Evolutionary conservation across 2,329 filamentous ascomycete species (phyloP).

Genomic region (Fusarium torulosum): DNA sequence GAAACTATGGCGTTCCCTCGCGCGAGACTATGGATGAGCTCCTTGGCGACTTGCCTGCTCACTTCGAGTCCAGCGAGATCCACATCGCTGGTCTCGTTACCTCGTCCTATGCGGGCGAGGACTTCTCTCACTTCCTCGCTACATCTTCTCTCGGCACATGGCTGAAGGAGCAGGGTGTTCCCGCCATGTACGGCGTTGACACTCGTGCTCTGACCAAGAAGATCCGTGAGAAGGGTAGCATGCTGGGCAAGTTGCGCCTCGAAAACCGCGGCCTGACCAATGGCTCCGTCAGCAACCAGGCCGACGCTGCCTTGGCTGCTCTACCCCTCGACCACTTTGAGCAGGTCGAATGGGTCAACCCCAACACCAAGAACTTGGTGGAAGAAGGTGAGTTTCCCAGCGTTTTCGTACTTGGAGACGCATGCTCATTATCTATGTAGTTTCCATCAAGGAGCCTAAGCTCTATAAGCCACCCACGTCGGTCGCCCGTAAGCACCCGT

Average conservation of each 20-base stretch:
- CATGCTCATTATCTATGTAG: slow-evolving; percentile 67
- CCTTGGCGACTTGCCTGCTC: slow-evolving; percentile 84
- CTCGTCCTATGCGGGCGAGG: slow-evolving; percentile 92
- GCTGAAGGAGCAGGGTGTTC: slow-evolving; percentile 95
- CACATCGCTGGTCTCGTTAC: slow-evolving; percentile 93
- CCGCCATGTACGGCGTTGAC: slow-evolving; percentile 95
- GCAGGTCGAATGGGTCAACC: slow-evolving; percentile 87
- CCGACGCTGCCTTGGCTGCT: slow-evolving; percentile 39
- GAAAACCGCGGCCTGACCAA: slow-evolving; percentile 65
- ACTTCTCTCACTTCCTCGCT: slow-evolving; percentile 95
- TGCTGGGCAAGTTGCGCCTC: slow-evolving; percentile 90
- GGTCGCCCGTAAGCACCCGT: slow-evolving; percentile 84
- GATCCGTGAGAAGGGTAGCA: slow-evolving; percentile 93
- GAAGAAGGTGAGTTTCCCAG: slow-evolving; percentile 80
- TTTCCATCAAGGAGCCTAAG: slow-evolving; percentile 88
- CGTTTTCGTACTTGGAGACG: slow-evolving; percentile 33
- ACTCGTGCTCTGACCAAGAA: slow-evolving; percentile 94
- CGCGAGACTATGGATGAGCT: slow-evolving; percentile 87
- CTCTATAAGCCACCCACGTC: slow-evolving; percentile 82
- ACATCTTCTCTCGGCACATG: slow-evolving; percentile 90
- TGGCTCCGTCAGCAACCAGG: slow-evolving; percentile 55
- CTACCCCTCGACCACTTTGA: slow-evolving; percentile 71
- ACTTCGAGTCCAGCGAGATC: slow-evolving; percentile 94
- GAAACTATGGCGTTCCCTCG: slow-evolving; percentile 97
- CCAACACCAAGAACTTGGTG: slow-evolving; percentile 92